Percentiles rank a stretch among this genome's conserved stretches.
Conservation (phyloP, 2,329 filamentous ascomycete species). For the Tolypocladium album region DNA sequence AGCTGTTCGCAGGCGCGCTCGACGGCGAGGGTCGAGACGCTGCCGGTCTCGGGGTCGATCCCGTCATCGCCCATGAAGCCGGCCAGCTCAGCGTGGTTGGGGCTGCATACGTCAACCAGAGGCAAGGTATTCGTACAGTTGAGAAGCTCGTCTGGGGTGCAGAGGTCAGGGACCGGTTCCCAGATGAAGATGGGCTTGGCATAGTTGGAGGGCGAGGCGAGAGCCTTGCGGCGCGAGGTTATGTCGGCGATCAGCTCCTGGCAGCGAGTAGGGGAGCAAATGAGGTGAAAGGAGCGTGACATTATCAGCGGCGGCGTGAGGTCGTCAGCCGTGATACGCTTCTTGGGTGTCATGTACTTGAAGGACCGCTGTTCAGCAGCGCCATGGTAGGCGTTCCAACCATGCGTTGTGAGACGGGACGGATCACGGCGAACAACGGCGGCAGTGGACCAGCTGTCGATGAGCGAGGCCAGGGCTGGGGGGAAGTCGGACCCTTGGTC, state of each 20-base stretch:
- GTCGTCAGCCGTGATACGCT: conserved; percentile 64
- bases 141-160: conserved; percentile 56
- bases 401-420: conserved; percentile 68
- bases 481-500: conserved; percentile 88
- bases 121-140: conserved; percentile 54
- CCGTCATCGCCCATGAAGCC: conserved; percentile 63
- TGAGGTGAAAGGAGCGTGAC: conserved; percentile 74
- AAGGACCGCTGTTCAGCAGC: conserved; percentile 64
- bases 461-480: conserved; percentile 44
- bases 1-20: conserved; percentile 53
- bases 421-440: conserved; percentile 57
- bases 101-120: conserved; percentile 54
- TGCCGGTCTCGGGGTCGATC: conserved; percentile 41
- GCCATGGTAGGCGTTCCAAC: conserved; percentile 82
- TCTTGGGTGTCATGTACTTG: conserved; percentile 78
- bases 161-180: conserved; percentile 90
- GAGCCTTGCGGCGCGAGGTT: conserved; percentile 39
- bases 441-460: conserved; percentile 67
- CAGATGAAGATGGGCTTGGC: conserved; percentile 70
- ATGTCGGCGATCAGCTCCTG: conserved; percentile 67
- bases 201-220: conserved; percentile 22
- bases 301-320: conserved; percentile 56
- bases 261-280: conserved; percentile 71
- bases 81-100: conserved; percentile 84
- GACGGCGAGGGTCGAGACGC: conserved; percentile 39